These are phyloP conservation scores for Naganishia kalamii DNA, from an alignment of 768 basidiomycete species.

Conservation along the genomic window DNA sequence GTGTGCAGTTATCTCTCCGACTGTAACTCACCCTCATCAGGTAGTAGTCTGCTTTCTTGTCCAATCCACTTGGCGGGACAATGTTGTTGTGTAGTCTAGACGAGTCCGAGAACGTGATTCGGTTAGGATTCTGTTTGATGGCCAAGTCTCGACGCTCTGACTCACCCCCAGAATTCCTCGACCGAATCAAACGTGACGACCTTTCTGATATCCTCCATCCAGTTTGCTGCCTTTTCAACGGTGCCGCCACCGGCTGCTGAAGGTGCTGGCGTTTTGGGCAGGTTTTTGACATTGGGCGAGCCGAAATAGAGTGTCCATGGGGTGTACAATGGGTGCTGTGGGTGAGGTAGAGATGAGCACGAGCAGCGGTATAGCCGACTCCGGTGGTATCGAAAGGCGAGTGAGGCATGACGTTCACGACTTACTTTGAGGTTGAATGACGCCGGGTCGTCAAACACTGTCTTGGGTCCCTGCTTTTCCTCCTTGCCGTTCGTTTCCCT, in stretches of 20 bases:
- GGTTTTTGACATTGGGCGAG: conserved; percentile 81
- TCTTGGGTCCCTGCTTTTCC: conserved; percentile 53
- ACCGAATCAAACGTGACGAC: conserved; percentile 94
- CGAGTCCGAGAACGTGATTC: background rate
- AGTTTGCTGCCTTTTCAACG: conserved; percentile 53
- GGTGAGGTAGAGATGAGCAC: background rate
- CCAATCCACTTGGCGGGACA: conserved; percentile 84
- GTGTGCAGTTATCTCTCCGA: background rate
- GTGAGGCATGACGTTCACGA: too few relatives aligned
- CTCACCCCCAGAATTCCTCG: conserved; percentile 98
- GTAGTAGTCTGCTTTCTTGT: conserved; percentile 98
- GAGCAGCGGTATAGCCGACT: background rate
- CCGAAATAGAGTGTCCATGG: conserved; percentile 99
- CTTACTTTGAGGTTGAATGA: conserved; percentile 94
- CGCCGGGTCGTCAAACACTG: conserved; percentile 85
- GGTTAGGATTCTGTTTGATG: background rate
- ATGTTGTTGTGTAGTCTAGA: conserved; percentile 89
- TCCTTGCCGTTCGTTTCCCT: conserved; percentile 53
- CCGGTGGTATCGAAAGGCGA: background rate
- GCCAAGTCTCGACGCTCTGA: conserved; percentile 21
- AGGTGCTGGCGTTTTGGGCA: conserved; percentile 54
- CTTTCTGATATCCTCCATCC: conserved; percentile 99
- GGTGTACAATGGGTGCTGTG: conserved; percentile 84
- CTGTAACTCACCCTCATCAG: conserved; percentile 76
- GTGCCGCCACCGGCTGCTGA: conserved; percentile 56